Conservation (phyloP, 2,329 filamentous ascomycete species). For the Aphanocladium album region DNA sequence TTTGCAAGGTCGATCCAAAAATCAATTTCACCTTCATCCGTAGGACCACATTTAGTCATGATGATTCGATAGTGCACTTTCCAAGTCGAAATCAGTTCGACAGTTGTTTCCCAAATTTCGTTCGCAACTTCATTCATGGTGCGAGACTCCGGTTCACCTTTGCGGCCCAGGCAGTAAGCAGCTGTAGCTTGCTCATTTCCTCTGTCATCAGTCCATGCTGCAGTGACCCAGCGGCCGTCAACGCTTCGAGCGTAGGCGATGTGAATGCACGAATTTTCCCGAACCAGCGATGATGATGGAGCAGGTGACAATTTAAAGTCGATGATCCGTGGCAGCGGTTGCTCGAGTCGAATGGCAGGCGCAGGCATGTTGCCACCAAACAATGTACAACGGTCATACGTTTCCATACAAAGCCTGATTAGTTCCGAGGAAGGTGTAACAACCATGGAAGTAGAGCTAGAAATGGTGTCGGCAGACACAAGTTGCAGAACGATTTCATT, state of each 20-base stretch:
- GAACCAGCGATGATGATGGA: slow-evolving; percentile 67
- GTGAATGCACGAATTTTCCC: slow-evolving; percentile 77
- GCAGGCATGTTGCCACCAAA: slow-evolving; percentile 55
- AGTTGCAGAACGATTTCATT: slow-evolving; percentile 75
- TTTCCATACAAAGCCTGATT: slow-evolving; percentile 62
- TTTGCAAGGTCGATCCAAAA: slow-evolving; percentile 51
- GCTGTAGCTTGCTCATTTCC: slow-evolving; percentile 68
- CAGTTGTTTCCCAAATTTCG: slow-evolving; percentile 74
- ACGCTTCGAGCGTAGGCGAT: slow-evolving; percentile 72
- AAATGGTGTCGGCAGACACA: slow-evolving; percentile 62
- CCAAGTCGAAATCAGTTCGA: slow-evolving; percentile 64
- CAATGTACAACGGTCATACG: slow-evolving; percentile 68
- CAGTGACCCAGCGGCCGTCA: slow-evolving; percentile 73
- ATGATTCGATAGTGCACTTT: slow-evolving; percentile 74
- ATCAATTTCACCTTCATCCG: slow-evolving; percentile 62
- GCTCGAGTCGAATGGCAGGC: slow-evolving; percentile 68
- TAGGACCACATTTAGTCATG: slow-evolving; percentile 64
- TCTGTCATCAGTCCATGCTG: slow-evolving; percentile 74
- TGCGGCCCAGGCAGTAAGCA: slow-evolving; percentile 65
- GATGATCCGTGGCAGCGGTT: slow-evolving; percentile 62
- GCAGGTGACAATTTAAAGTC: slow-evolving; percentile 67
- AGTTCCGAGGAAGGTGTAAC: slow-evolving; percentile 58
- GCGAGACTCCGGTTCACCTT: slow-evolving; percentile 46
- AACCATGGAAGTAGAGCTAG: slow-evolving; percentile 56
- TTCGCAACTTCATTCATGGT: slow-evolving; percentile 59